Percentiles rank a stretch among this genome's conserved stretches.
phyloP scores from a whole-genome alignment of 805 yeast species.

The Wickerhamia fluorescens region DNA sequence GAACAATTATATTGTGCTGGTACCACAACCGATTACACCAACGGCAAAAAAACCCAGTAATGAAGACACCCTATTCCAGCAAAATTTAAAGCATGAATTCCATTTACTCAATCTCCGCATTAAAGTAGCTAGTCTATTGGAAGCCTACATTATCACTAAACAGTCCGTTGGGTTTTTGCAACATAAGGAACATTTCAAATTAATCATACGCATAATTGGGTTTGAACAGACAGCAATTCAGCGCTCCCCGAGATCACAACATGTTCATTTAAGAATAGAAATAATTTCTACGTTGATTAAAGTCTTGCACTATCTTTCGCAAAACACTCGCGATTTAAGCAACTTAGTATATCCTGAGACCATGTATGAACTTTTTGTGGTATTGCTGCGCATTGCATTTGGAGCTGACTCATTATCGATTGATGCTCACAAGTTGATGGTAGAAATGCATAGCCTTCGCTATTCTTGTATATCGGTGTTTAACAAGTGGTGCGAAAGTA shows the following conservation, averaged over 20 bases:
- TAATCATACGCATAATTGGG: slow-evolving; percentile 37
- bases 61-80: slow-evolving; percentile 6
- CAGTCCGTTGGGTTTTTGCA: slow-evolving; percentile 20
- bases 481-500: slow-evolving; percentile 38
- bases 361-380: slow-evolving; percentile 41
- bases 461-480: too few species aligned
- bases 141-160: slow-evolving; percentile 31
- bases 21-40: slow-evolving; percentile 24
- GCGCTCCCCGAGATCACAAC: slow-evolving; percentile 38
- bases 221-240: slow-evolving; percentile 42
- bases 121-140: slow-evolving; percentile 43
- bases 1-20: slow-evolving; percentile 14
- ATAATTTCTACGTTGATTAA: slow-evolving; percentile 36
- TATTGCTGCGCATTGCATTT: slow-evolving; percentile 47
- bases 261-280: slow-evolving; percentile 28
- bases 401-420: slow-evolving; percentile 35
- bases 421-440: slow-evolving; percentile 30
- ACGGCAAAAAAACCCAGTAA: slow-evolving; percentile 7
- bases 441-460: too few species aligned
- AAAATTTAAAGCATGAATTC: slow-evolving; percentile 32
- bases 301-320: slow-evolving; percentile 31
- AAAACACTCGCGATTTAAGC: slow-evolving; percentile 21
- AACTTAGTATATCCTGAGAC: slow-evolving; percentile 34
- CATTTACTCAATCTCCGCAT: slow-evolving; percentile 39
- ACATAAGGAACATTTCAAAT: slow-evolving; percentile 32